Base-by-base conservation (phyloP, 164 flowering plant genomes). In the Sextonia rubra region DNA sequence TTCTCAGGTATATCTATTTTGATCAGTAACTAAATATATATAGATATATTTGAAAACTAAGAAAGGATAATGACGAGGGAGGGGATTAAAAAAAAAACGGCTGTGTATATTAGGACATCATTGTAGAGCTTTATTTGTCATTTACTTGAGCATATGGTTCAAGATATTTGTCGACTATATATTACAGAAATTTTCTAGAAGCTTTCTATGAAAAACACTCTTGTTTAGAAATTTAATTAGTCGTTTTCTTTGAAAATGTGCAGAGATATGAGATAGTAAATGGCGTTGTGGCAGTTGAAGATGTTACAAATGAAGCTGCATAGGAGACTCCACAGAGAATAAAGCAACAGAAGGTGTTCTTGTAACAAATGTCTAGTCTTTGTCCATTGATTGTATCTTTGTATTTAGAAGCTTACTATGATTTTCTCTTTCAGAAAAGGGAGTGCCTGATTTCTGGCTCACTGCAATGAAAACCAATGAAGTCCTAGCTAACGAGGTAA, bases 371-470 rank as follows among this genome's bases (percentile, higher is more conserved):
- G 12, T n/a, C 26, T 48, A 18, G 15, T 3, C n/a, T 64, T 47
- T 15, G 18, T 24, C 18, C 17, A 20, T 3, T 56, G 26, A 7
- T 3, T 1, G 25, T 37, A 44, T 20, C 20, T 25, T 22, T 15
- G 7, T 37, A 37, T 64, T 37, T 60, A 52, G 69, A 37, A 18
- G 26, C 25, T 66, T 37, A 66, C 22, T 17, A 37, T 18, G 24
- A 4, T 44, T 63, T 15, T 3, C 2, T 24, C 20, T 62, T 56
- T 23, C n/a, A 90, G 98, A 82, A 77, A 91, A 91, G 80, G 97
- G 98, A 60, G 93, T 93, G 12, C 98, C 98, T 49, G 84, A 83
- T 55, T 93, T 93, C 75, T 93, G 98, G 98, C 86, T 93, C 8
- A 89, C 69, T 71, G 98, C 97, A 55, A 82, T 93, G 93, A 91